Evolutionary conservation across 129 eudicot genomes (phyloP).

Genomic region (Lactuca sativa): DNA sequence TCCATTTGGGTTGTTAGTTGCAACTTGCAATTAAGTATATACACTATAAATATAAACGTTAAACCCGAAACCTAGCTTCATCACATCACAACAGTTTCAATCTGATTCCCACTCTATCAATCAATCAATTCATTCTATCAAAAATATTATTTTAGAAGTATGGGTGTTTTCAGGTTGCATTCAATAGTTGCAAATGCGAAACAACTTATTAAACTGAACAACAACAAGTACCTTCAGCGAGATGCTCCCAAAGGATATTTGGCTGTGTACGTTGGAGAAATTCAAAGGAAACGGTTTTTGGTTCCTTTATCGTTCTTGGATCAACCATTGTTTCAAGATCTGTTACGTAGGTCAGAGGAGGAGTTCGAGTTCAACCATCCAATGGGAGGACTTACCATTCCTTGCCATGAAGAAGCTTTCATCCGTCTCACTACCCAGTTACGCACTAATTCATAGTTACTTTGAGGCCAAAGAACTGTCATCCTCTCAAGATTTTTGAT

Average conservation of each 20-base stretch:
- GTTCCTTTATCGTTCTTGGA: slow-evolving; percentile 45
- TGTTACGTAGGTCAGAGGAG: slow-evolving; percentile 45
- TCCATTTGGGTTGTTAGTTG: too few species aligned
- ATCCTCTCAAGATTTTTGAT: not conserved
- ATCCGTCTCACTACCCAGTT: slow-evolving; percentile 30
- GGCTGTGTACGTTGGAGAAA: slow-evolving; percentile 51
- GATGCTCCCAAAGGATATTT: slow-evolving; percentile 49
- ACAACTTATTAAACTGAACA: too few species aligned
- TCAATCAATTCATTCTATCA: too few species aligned
- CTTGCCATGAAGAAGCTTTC: slow-evolving; percentile 44
- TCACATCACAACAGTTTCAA: too few species aligned
- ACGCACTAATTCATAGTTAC: slow-evolving; percentile 2
- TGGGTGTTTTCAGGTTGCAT: slow-evolving; percentile 23
- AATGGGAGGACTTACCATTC: slow-evolving; percentile 54
- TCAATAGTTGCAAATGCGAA: too few species aligned
- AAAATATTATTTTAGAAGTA: not conserved
- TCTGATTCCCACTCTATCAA: too few species aligned
- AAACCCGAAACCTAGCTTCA: too few species aligned
- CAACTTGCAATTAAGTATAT: too few species aligned
- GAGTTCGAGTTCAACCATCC: slow-evolving; percentile 52
- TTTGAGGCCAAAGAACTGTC: not conserved
- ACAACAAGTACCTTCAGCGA: not conserved
- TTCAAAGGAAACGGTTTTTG: slow-evolving; percentile 30
- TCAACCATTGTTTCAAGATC: slow-evolving; percentile 46
- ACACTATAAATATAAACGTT: too few species aligned